Evolutionary conservation across 73 alveolate species (phyloP).

Genomic region (Urostyla sp.): DNA sequence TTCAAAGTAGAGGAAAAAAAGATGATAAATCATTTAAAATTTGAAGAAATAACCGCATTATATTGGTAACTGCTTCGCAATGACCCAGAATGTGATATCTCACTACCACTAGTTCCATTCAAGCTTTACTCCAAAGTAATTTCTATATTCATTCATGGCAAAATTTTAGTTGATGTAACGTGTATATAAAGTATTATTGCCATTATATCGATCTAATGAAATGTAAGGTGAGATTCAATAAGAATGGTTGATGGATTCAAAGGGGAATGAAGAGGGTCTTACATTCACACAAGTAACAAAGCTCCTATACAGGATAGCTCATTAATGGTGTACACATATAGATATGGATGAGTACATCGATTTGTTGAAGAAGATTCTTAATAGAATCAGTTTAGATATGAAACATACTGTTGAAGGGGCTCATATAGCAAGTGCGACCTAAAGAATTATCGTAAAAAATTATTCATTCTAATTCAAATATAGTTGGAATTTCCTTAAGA

Average conservation of each 20-base stretch:
- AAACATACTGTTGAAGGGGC: not conserved
- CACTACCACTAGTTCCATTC: not conserved
- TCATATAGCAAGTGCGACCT: not conserved
- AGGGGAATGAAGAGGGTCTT: conserved; percentile 40
- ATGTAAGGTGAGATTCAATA: conserved; percentile 58
- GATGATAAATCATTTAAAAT: not conserved
- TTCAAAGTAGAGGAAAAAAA: conserved; percentile 43
- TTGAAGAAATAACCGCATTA: conserved; percentile 30
- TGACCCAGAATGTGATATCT: not conserved
- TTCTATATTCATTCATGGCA: not conserved
- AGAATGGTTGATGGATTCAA: conserved; percentile 65
- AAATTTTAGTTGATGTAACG: conserved; percentile 37
- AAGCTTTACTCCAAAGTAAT: not conserved
- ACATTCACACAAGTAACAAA: conserved; percentile 23
- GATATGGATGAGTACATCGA: conserved; percentile 63
- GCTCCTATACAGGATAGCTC: conserved; percentile 67
- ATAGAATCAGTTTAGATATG: conserved; percentile 13
- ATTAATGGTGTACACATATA: conserved; percentile 59
- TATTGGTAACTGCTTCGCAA: conserved; percentile 41
- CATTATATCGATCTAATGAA: conserved; percentile 59
- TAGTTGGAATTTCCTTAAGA: conserved; percentile 47
- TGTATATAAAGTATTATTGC: conserved; percentile 56
- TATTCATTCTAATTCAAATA: conserved; percentile 33
- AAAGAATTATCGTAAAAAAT: too few relatives aligned
- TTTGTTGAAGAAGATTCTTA: conserved; percentile 34